phyloP scores from a whole-genome alignment of 1,284 basidiomycete species.

The Naganishia sp. region DNA sequence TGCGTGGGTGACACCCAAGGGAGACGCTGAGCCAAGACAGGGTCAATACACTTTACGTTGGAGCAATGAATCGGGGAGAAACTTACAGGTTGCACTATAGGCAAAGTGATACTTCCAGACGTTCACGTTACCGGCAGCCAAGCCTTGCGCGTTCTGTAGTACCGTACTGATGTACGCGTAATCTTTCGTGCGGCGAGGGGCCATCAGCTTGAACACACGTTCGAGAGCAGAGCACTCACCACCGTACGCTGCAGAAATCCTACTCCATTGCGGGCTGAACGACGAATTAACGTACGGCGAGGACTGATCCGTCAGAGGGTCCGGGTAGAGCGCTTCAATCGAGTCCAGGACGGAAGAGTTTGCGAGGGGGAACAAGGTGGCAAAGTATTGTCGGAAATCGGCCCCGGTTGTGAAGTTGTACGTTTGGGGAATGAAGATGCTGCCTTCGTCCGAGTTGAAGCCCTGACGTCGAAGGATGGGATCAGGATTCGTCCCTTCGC shows the following conservation, averaged over 20 bases:
- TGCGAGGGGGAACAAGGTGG: slow-evolving; percentile 19
- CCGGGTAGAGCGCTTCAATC: slow-evolving; percentile 18
- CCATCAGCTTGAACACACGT: too few species aligned
- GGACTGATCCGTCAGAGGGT: slow-evolving; percentile 8
- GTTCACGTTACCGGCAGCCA: not conserved
- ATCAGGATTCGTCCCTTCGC: too few species aligned
- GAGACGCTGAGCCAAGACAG: not conserved
- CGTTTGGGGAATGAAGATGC: slow-evolving; percentile 12
- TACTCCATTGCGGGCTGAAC: slow-evolving; percentile 6
- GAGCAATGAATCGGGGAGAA: too few species aligned
- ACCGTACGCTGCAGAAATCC: slow-evolving; percentile 4
- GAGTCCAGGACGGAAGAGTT: slow-evolving; percentile 12
- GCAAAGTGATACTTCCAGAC: slow-evolving; percentile 28
- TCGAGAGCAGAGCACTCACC: not conserved
- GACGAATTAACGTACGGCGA: slow-evolving; percentile 22
- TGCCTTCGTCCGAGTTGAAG: slow-evolving; percentile 26
- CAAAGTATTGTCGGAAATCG: slow-evolving; percentile 1
- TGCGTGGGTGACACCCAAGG: slow-evolving; percentile 15
- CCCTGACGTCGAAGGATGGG: not conserved
- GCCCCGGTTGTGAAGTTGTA: not conserved
- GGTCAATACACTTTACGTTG: not conserved
- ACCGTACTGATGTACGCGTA: slow-evolving; percentile 22
- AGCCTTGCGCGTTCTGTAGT: slow-evolving; percentile 1
- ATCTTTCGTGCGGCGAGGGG: not conserved
- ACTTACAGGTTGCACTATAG: slow-evolving; percentile 9